Evolutionary conservation across 495 filamentous ascomycete genomes (phyloP), one percentile per base, ranked within the genome.

Genomic region (Aspergillus taichungensis): DNA sequence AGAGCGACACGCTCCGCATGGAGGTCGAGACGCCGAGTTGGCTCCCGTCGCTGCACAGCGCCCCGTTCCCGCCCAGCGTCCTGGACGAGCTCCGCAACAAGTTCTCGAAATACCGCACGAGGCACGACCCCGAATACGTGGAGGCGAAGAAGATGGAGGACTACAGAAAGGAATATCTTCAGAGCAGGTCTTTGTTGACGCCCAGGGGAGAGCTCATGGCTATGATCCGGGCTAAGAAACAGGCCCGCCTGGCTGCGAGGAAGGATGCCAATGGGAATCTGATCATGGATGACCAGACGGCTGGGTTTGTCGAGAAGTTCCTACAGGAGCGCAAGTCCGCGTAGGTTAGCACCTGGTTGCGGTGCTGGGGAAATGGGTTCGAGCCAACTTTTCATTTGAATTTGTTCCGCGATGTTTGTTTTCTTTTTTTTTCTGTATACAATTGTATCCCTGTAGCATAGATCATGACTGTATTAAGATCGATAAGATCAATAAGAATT

Each of bases 81-180:
- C 75, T 97, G 51, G 85, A 96, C 61, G 91, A 97, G 72, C 72
- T 96, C 59, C 75, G 92, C 49, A 84, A 84, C 66, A 85, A 84
- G 54, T 96, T 84, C 77, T 82, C 77, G 48, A 79, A 76, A 49
- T 94, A 88, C 80, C 77, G 91, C 51, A 85, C 77, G 34, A 68
- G 89, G 18, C 89, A 95, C 61, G 84, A 89, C 32, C 66, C 69
- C 57, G 73, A 81, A 42, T 70, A 62, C 47, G 57, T 71, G 42
- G 49, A 78, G 65, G 65, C 76, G 66, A 75, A 74, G 49, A 68
- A 77, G 47, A 56, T 69, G 53, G 65, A 72, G 51, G 77, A 82
- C 62, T 78, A 78, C 48, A 64, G 71, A 42, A 76, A 69, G 58
- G 76, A 79, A 66, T 71, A 76, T 59, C 67, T 75, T 50, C 57